These are phyloP conservation scores for Fusarium sp. DNA, from an alignment of 2,329 filamentous ascomycete species.

Conservation along the genomic window DNA sequence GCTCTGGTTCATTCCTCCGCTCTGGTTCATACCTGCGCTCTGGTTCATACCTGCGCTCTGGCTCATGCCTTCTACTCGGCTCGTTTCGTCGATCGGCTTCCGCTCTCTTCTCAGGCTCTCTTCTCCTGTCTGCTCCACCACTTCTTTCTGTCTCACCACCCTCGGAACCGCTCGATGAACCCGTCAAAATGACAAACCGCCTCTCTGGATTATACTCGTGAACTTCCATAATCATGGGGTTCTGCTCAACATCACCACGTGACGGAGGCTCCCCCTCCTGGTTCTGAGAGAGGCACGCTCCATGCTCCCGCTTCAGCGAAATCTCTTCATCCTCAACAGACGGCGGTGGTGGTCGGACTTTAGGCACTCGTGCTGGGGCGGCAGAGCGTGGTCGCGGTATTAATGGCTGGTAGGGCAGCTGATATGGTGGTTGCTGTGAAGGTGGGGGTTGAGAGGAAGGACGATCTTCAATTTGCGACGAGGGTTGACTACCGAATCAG, in stretches of 20 bases:
- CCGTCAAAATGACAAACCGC: slow-evolving; percentile 72
- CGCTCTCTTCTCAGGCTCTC: slow-evolving; percentile 15
- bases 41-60: slow-evolving; percentile 42
- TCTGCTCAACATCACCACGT: slow-evolving; percentile 76
- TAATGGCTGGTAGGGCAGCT: slow-evolving; percentile 40
- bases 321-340: slow-evolving; percentile 77
- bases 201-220: slow-evolving; percentile 72
- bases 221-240: slow-evolving; percentile 75
- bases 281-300: slow-evolving; percentile 49
- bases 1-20: slow-evolving; percentile 15
- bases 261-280: slow-evolving; percentile 69
- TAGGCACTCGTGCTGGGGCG: slow-evolving; percentile 38
- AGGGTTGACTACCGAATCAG: slow-evolving; percentile 32
- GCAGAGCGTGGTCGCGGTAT: slow-evolving; percentile 35
- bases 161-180: slow-evolving; percentile 47
- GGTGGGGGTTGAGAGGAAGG: slow-evolving; percentile 34
- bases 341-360: slow-evolving; percentile 69
- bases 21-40: slow-evolving; percentile 33
- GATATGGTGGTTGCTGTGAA: slow-evolving; percentile 30
- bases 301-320: slow-evolving; percentile 73
- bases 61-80: slow-evolving; percentile 11
- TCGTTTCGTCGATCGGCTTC: slow-evolving; percentile 17
- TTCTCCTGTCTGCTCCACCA: slow-evolving; percentile 15
- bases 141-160: slow-evolving; percentile 48
- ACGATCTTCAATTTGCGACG: slow-evolving; percentile 36